Evolutionary conservation across 352 stramenopile species (phyloP).

Genomic region (Phytophthora pisi): DNA sequence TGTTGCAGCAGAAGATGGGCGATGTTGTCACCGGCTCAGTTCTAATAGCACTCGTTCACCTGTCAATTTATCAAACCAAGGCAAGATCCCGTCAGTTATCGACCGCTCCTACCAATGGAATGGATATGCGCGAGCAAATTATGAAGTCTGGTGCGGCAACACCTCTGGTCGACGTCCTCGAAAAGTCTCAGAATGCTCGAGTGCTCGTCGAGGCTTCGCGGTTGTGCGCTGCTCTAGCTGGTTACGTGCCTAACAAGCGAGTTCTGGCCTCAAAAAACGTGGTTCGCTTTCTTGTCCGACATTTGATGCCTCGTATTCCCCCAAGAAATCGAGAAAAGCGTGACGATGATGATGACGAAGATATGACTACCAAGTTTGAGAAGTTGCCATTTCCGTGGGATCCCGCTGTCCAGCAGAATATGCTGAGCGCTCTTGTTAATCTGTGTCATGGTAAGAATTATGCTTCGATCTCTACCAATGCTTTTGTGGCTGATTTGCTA

Average conservation of each 20-base stretch:
- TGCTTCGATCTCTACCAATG: background rate
- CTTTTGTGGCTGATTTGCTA: slow-evolving; percentile 1
- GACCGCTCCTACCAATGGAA: background rate
- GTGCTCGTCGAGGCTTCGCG: slow-evolving; percentile 62
- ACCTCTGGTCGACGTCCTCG: slow-evolving; percentile 60
- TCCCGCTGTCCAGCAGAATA: slow-evolving; percentile 48
- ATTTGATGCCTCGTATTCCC: slow-evolving; percentile 43
- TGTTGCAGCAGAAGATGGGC: slow-evolving; percentile 59
- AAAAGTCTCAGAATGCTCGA: slow-evolving; percentile 51
- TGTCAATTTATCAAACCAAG: slow-evolving; percentile 62
- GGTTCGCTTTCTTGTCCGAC: slow-evolving; percentile 51
- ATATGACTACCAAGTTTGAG: slow-evolving; percentile 38
- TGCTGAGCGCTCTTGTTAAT: slow-evolving; percentile 68
- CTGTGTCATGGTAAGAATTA: slow-evolving; percentile 58
- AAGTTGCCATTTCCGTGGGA: slow-evolving; percentile 48
- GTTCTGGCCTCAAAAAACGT: slow-evolving; percentile 68
- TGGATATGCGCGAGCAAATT: slow-evolving; percentile 64
- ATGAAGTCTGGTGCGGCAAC: slow-evolving; percentile 53
- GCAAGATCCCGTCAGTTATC: background rate
- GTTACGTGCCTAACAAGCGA: slow-evolving; percentile 66
- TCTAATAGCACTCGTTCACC: slow-evolving; percentile 67
- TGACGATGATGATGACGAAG: slow-evolving; percentile 18
- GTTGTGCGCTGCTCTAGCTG: slow-evolving; percentile 60
- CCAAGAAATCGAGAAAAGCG: slow-evolving; percentile 29
- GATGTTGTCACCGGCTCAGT: slow-evolving; percentile 71